A percentile compares a stretch with the other conserved stretches of the same genome.
phyloP scores from a whole-genome alignment of 164 flowering plant species.

The Umbilicus rupestris region DNA sequence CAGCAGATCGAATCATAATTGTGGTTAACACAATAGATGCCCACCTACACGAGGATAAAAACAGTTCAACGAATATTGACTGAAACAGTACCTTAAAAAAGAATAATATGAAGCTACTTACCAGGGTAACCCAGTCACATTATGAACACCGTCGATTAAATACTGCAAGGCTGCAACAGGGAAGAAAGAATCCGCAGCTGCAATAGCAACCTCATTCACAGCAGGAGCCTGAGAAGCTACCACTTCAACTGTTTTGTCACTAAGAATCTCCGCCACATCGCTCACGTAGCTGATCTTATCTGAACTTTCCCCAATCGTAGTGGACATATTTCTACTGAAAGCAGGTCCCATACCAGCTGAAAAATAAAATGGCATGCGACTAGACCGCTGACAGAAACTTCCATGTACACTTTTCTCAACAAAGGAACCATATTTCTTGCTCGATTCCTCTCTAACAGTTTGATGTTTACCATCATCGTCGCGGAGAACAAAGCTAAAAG shows the following conservation, averaged over 20 bases:
- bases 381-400: background rate
- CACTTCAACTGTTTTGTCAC: slow-evolving; percentile 35
- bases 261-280: slow-evolving; percentile 44
- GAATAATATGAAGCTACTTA: slow-evolving; percentile 15
- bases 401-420: slow-evolving; percentile 10
- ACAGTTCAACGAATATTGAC: background rate
- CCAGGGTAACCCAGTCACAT: slow-evolving; percentile 67
- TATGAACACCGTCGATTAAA: slow-evolving; percentile 63
- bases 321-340: slow-evolving; percentile 41
- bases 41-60: slow-evolving; percentile 53
- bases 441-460: slow-evolving; percentile 9
- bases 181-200: slow-evolving; percentile 69
- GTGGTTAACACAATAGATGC: slow-evolving; percentile 69
- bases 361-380: slow-evolving; percentile 12
- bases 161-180: slow-evolving; percentile 79
- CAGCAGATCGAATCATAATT: slow-evolving; percentile 54
- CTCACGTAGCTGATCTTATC: slow-evolving; percentile 37
- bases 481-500: slow-evolving; percentile 29
- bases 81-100: background rate
- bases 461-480: slow-evolving; percentile 23
- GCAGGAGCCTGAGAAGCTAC: slow-evolving; percentile 42
- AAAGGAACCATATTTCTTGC: slow-evolving; percentile 4
- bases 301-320: slow-evolving; percentile 36
- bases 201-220: slow-evolving; percentile 71
- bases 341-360: slow-evolving; percentile 18